A percentile compares a stretch with the other conserved stretches of the same genome.
Evolutionary conservation across 345 rosid genomes (phyloP).

Genomic region (Iberis pinnata): DNA sequence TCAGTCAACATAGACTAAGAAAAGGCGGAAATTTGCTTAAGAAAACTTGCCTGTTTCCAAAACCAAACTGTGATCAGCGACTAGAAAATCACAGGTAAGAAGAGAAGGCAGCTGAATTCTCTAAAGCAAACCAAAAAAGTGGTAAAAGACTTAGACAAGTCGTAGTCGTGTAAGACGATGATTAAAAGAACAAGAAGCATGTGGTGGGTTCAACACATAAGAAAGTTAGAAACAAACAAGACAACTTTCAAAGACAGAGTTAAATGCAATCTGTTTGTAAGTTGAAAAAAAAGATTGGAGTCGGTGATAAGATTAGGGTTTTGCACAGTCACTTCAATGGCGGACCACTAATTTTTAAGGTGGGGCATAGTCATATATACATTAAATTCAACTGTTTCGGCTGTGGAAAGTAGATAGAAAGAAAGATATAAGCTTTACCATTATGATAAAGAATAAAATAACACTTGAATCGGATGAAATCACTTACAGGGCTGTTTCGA

Average conservation of each 20-base stretch:
- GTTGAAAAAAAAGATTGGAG: slow-evolving; percentile 25
- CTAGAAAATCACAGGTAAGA: too few relatives aligned
- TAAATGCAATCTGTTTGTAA: slow-evolving; percentile 25
- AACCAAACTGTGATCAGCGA: too few relatives aligned
- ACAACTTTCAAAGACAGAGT: slow-evolving; percentile 27
- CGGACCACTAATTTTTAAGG: slow-evolving; percentile 34
- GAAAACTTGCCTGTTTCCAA: slow-evolving; percentile 25
- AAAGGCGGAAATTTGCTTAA: neutral
- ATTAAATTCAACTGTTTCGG: too few relatives aligned
- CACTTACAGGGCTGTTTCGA: too few relatives aligned
- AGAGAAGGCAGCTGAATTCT: too few relatives aligned
- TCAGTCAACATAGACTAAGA: slow-evolving; percentile 16
- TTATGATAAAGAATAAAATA: neutral
- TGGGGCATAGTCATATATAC: slow-evolving; percentile 24
- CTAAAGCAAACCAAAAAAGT: neutral
- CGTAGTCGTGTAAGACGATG: slow-evolving; percentile 18
- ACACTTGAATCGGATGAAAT: slow-evolving; percentile 10
- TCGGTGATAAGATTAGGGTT: slow-evolving; percentile 31
- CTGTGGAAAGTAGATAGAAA: too few relatives aligned
- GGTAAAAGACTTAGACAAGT: slow-evolving; percentile 10
- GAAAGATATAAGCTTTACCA: too few relatives aligned
- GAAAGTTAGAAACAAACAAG: slow-evolving; percentile 16
- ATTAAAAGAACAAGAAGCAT: slow-evolving; percentile 17
- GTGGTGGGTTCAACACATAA: too few relatives aligned
- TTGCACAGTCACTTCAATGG: slow-evolving; percentile 29